Evolutionary conservation across 805 yeast genomes (phyloP).

Genomic region (Spathaspora girioi): DNA sequence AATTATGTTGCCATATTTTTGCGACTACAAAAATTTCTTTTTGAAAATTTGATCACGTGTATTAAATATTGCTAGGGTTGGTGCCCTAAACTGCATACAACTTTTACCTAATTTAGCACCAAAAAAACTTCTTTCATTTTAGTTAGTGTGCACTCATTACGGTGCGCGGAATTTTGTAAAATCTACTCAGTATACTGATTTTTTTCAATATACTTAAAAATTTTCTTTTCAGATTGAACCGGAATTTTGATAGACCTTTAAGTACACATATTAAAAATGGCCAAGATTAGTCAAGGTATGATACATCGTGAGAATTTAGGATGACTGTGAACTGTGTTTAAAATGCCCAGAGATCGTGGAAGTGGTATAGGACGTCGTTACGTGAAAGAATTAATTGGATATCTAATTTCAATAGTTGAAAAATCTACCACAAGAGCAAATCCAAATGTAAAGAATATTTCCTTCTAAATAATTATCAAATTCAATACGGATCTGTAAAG

Average conservation of each 20-base stretch:
- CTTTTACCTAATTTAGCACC: not conserved
- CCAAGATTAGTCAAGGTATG: slow-evolving; percentile 62
- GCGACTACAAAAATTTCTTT: not conserved
- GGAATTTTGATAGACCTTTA: not conserved
- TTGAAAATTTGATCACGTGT: not conserved
- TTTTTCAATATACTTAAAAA: slow-evolving; percentile 3
- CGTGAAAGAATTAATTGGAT: not conserved
- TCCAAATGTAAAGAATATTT: not conserved
- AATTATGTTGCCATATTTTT: not conserved
- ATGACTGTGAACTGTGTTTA: not conserved
- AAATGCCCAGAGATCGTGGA: not conserved
- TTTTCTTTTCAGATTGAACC: not conserved
- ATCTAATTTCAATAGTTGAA: not conserved
- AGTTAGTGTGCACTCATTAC: not conserved
- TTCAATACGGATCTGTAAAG: no score
- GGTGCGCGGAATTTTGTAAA: not conserved
- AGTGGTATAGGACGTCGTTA: not conserved
- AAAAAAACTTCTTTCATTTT: not conserved
- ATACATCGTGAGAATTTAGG: not conserved
- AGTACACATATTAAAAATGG: slow-evolving; percentile 35
- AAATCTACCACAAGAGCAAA: not conserved
- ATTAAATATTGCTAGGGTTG: slow-evolving; percentile 2
- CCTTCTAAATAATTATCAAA: no score
- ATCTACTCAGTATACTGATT: not conserved
- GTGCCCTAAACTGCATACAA: slow-evolving; percentile 3